phyloP scores from a whole-genome alignment of 192 early-diverging fungal species.

The Coemansia sp. region DNA sequence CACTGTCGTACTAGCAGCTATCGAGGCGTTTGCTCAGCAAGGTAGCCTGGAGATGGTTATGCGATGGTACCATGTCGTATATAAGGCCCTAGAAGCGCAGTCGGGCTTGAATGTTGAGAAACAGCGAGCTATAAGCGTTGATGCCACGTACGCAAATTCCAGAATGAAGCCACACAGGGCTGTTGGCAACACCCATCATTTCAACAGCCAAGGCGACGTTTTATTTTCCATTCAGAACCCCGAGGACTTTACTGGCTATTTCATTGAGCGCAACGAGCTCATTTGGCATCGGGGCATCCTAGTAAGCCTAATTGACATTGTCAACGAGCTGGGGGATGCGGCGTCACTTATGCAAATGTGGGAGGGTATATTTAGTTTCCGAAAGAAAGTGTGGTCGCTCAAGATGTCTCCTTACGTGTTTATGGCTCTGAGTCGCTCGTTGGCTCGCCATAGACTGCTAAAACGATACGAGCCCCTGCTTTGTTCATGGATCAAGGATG shows the following conservation, averaged over 20 bases:
- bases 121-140: slow-evolving; percentile 15
- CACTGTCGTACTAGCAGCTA: slow-evolving; percentile 18
- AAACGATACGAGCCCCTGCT: slow-evolving; percentile 14
- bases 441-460: slow-evolving; percentile 28
- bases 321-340: slow-evolving; percentile 24
- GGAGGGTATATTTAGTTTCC: slow-evolving; percentile 22
- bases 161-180: not conserved
- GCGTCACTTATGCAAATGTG: slow-evolving; percentile 25
- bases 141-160: slow-evolving; percentile 3
- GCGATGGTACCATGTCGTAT: slow-evolving; percentile 33
- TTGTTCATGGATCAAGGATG: slow-evolving; percentile 14
- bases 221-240: slow-evolving; percentile 19
- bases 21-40: slow-evolving; percentile 30
- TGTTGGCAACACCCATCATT: no score
- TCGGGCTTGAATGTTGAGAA: not conserved
- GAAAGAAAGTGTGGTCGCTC: slow-evolving; percentile 16
- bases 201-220: no score
- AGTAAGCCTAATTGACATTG: slow-evolving; percentile 13
- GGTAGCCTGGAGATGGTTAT: slow-evolving; percentile 30
- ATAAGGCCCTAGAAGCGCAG: slow-evolving; percentile 19
- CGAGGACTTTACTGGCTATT: slow-evolving; percentile 19
- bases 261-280: slow-evolving; percentile 27
- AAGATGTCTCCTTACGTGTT: slow-evolving; percentile 28
- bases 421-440: slow-evolving; percentile 39
- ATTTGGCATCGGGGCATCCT: slow-evolving; percentile 41